These are phyloP conservation scores for Pyrrhoderma noxium DNA, from an alignment of 1,284 basidiomycete genomes.

Conservation along the genomic window DNA sequence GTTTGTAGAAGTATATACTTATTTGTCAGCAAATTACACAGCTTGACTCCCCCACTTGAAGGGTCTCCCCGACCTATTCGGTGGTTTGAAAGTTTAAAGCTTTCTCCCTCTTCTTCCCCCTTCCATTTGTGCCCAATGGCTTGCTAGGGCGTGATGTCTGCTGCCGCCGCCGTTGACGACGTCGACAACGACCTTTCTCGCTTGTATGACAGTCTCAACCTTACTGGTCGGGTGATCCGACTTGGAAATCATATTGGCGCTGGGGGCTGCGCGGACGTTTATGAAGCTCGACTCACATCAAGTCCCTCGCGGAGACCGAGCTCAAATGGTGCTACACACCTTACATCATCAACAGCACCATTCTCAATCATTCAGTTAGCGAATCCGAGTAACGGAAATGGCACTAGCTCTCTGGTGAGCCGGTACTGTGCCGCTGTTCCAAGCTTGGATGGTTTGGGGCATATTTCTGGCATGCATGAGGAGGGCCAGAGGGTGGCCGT, in stretches of 20 bases:
- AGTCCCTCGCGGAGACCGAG: no score
- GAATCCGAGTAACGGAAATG: no score
- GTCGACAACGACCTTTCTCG: constrained; percentile 2
- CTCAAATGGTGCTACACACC: no score
- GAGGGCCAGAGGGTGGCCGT: constrained; percentile 12
- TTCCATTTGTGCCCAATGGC: background rate
- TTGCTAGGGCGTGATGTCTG: background rate
- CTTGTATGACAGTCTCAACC: constrained; percentile 13
- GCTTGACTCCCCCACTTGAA: no score
- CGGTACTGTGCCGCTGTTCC: background rate
- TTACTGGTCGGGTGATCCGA: constrained; percentile 12
- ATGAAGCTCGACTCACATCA: constrained; percentile 2
- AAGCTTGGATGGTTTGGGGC: background rate
- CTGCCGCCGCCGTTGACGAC: background rate
- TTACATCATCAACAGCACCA: no score
- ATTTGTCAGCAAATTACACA: no score
- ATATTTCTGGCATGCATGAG: background rate
- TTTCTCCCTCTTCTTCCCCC: background rate
- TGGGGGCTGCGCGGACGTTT: constrained; percentile 13
- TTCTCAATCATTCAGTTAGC: no score
- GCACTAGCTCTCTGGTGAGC: no score
- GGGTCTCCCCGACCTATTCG: no score
- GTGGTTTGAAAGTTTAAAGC: background rate
- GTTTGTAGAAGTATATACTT: no score
- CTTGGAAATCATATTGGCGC: background rate